Base-by-base conservation (phyloP, 768 basidiomycete species). In the Lactarius sp. region DNA sequence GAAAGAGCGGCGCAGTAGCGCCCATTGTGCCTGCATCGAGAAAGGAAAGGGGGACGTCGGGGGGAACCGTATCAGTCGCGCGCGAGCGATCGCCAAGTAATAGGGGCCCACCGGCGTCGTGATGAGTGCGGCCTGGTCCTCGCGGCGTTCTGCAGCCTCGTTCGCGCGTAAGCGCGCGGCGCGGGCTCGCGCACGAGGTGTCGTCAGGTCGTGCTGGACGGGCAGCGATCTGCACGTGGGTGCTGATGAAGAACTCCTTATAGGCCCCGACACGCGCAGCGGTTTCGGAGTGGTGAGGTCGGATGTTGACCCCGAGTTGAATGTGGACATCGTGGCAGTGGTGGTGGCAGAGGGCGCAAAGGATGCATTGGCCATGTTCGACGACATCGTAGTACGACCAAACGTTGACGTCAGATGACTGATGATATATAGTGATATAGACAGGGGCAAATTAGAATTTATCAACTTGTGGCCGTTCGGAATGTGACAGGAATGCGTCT, bases 1-100 rank as follows among this genome's bases (percentile, higher is more conserved):
- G 67, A 86, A 86, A 1, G 83, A 79, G 56, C 71, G 68, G 22
- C 71, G 20, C 33, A 78, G 66, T 4, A 71, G 67, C 7, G 73
- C 72, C 59, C 75, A 60, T 60, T 72, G 71, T 41, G 70, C 73
- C 77, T 77, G 55, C 2, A 4, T 18, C n/a, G 44, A 39, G 18
- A n/a, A 31, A 31, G 27, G 18, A n/a, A 31, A 31, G 27, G 3
- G 2, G 52, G 37, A 59, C 1, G 18, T 5, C 4, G 16, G 13
- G 10, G 47, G 12, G n/a, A n/a, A 13, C 22, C 47, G n/a, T 20
- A 9, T 46, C 46, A 46, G n/a, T 46, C 46, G 46, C 18, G 9
- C 9, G 13, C n/a, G 18, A 8, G 44, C 8, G 18, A 20, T 20
- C 6, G 20, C 7, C 39, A 41, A 4, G 10, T 12, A 18, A 13